Conservation (phyloP, 306 rosid species). For the Vigna mungo region DNA sequence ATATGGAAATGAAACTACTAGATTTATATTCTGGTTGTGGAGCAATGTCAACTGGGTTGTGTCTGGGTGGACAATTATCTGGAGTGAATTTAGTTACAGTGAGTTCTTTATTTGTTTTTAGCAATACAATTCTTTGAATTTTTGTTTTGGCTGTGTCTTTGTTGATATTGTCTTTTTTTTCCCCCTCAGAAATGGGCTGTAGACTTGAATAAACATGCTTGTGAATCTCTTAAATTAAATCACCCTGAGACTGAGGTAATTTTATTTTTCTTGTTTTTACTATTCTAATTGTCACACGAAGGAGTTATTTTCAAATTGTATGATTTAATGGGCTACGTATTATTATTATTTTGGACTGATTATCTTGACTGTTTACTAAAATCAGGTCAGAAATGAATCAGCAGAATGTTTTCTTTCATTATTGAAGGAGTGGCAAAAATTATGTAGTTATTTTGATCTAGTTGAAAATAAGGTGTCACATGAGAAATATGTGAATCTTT, state of each 20-base stretch:
- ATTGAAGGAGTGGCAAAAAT: constrained; percentile 69
- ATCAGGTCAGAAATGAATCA: constrained; percentile 80
- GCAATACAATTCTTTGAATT: background rate
- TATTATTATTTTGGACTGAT: background rate
- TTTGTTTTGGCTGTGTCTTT: background rate
- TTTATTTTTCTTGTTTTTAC: background rate
- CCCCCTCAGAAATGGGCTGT: constrained; percentile 80
- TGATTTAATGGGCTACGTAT: too few species aligned
- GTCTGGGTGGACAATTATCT: constrained; percentile 69
- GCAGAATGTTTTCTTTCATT: constrained; percentile 73
- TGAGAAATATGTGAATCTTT: constrained; percentile 49
- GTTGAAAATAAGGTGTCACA: constrained; percentile 47
- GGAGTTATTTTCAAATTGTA: background rate
- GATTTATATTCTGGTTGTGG: constrained; percentile 93
- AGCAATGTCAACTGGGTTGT: constrained; percentile 91
- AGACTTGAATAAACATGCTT: constrained; percentile 69
- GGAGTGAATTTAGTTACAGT: constrained; percentile 79
- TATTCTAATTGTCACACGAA: background rate
- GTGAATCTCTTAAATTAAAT: constrained; percentile 65
- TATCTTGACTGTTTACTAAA: background rate
- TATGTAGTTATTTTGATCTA: constrained; percentile 61
- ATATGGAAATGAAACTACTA: constrained; percentile 56
- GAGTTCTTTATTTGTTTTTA: constrained; percentile 34
- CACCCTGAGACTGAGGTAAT: constrained; percentile 83
- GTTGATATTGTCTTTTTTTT: background rate